Base-by-base conservation (phyloP, 805 yeast species). In the Candida awuae region DNA sequence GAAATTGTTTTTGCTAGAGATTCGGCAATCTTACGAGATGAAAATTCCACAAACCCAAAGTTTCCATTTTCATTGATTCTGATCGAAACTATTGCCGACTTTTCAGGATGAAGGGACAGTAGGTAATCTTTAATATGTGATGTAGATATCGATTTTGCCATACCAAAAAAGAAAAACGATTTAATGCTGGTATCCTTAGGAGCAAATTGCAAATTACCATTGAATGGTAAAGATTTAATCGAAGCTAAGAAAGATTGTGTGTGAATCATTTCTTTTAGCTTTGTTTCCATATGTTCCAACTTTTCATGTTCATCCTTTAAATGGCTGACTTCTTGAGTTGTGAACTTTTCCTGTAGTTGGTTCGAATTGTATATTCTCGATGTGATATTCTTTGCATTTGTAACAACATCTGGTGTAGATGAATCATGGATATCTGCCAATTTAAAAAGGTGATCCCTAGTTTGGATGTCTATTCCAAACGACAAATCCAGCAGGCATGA, bases 401-500 rank as follows among this genome's bases (percentile, higher is more conserved):
- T 55, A 33, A 76, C 70, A 54, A 74, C 66, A 20, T 56, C 55
- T n/a, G n/a, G n/a, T n/a, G n/a, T n/a, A 2, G 57, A 42, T 35
- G 36, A 28, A 4, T 58, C 46, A 19, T 61, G 67, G 8, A 42
- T 63, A 13, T 79, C 80, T 2, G 88, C 80, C 70, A 85, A 68
- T 49, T 77, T 76, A 50, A 87, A 58, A 4, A 95, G 84, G 1
- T 85, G 77, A 52, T 88, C 96, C 47, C 96, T 66, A 6, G 86
- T 62, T 9, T 78, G 75, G 14, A 86, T 56, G 0, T 95, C 85
- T n/a, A 92, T 74, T 4, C 87, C 84, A 62, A 77, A 84, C 21
- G 80, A 74, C 30, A 88, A 62, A 61, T 90, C 97, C 25, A 82
- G 58, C 75, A 86, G 72, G 58, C 98, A 90, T 18, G 77, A 64